Evolutionary conservation across 2,329 filamentous ascomycete genomes (phyloP), one percentile per base, ranked within the genome.

Genomic region (Gremmenia infestans): DNA sequence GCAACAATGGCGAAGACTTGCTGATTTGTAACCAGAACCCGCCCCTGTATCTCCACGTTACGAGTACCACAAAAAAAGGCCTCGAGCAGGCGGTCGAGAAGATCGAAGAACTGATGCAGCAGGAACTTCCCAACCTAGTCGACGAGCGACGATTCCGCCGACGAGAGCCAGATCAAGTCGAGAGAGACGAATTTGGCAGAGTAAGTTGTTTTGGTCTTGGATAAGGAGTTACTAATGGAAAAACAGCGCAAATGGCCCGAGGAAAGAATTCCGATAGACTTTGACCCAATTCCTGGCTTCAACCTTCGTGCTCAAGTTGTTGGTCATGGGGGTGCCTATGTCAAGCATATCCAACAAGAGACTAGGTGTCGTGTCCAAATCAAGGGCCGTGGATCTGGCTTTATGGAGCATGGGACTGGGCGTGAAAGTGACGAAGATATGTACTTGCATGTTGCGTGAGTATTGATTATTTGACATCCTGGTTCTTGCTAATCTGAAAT

Each of bases 271-370:
- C 87, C 91, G 1, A 92, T 99, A 65, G 85, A 86, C 60, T 84
- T 99, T 55, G 94, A 97, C 65, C 89, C 93, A 0, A 84, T 97
- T 52, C 90, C 87, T 23, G 94, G 94, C 19, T 99, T 99, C 76
- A 99, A 99, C 69, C 78, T 99, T 48, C 88, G 94, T 61, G 94
- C 94, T 52, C 92, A 97, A 71, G 93, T 99, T 48, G 94, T 99
- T 53, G 94, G 94, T 50, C 89, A 93, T 65, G 91, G 91, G 35
- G 94, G 94, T 58, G 88, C 90, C 45, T 97, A 97, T 70, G 94
- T 99, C 59, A 99, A 99, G 74, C 93, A 97, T 70, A 97, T 99
- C 63, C 94, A 97, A 73, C 86, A 92, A 70, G 91, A 96, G 73
- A 97, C 94, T 14, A 83, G 89, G 60, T 97, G 94, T 72, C 89